Percentiles rank a stretch among this genome's conserved stretches.
Evolutionary conservation across 2,329 filamentous ascomycete species (phyloP).

Genomic region (Microascus cirrosus): DNA sequence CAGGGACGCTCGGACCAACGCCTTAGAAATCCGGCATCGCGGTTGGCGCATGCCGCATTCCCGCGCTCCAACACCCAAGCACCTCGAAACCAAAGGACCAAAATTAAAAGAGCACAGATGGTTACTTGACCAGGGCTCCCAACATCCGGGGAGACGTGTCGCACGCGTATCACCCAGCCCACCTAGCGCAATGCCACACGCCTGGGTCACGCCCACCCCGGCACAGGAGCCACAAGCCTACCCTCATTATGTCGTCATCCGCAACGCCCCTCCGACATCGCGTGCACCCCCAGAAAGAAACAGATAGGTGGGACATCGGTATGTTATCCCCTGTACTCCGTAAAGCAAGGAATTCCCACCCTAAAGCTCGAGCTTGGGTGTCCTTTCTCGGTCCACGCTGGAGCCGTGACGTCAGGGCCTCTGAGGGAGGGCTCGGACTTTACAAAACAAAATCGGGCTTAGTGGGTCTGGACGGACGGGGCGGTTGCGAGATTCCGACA

Average conservation of each 20-base stretch:
- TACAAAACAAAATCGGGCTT: too few species aligned
- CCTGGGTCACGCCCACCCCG: neutral
- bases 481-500: too few species aligned
- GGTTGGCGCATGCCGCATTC: neutral
- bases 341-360: too few species aligned
- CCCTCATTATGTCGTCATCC: neutral
- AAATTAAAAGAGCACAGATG: neutral
- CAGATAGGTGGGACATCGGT: too few species aligned
- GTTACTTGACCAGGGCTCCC: neutral
- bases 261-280: neutral
- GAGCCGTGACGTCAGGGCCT: too few species aligned
- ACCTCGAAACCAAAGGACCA: neutral
- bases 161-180: neutral
- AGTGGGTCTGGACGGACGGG: too few species aligned
- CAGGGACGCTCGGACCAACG: neutral
- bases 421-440: too few species aligned
- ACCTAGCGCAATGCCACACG: neutral
- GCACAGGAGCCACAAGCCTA: neutral
- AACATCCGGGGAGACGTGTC: neutral
- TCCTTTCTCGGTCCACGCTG: too few species aligned
- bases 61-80: neutral
- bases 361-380: too few species aligned
- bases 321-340: too few species aligned
- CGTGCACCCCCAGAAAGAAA: neutral
- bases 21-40: neutral